Evolutionary conservation across 352 stramenopile genomes (phyloP), one percentile per base, ranked within the genome.

Genomic region (Pythium vanterpoolii): DNA sequence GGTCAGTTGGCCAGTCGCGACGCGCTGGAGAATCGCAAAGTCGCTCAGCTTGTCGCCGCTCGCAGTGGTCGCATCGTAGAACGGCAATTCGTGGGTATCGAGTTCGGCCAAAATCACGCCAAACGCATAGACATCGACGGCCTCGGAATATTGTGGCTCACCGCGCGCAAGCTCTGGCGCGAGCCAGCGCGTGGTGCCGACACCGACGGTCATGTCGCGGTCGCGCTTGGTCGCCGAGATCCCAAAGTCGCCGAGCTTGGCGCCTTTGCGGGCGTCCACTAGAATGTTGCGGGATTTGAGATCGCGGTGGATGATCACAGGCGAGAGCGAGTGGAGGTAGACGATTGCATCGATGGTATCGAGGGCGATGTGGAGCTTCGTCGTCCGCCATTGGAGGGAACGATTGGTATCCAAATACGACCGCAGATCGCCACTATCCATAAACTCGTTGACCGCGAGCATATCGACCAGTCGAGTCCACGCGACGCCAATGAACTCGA

Each of bases 241-340:
- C 7, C 79, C 79, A 63, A 89, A 89, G 64, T 89, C 79, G 45
- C 67, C 76, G 16, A 89, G 62, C 52, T 89, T 89, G 28, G 79
- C 79, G 19, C 74, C 73, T 42, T 85, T 86, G 56, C 74, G 77
- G 7, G 69, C 69, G 57, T 87, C 75, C 11, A 89, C 58, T 18
- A 89, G 63, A 45, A 89, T 76, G 67, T 89, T 89, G 53, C 79
- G 77, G n/a, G 73, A 85, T 53, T 89, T 87, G 54, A 89, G 73
- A 58, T 89, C 79, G 30, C 79, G 76, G 55, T 89, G 79, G 61
- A 89, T 84, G 64, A 89, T 86, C 36, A 83, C 61, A 34, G 76
- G 75, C 11, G 52, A 77, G 13, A 87, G 56, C 14, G 79, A 89
- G 60, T 89, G 79, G 38, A 89, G 36, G 59, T 89, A 89, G 63